These are phyloP conservation scores for Beauveria australis DNA, from an alignment of 2,329 filamentous ascomycete genomes.

Conservation along the genomic window DNA sequence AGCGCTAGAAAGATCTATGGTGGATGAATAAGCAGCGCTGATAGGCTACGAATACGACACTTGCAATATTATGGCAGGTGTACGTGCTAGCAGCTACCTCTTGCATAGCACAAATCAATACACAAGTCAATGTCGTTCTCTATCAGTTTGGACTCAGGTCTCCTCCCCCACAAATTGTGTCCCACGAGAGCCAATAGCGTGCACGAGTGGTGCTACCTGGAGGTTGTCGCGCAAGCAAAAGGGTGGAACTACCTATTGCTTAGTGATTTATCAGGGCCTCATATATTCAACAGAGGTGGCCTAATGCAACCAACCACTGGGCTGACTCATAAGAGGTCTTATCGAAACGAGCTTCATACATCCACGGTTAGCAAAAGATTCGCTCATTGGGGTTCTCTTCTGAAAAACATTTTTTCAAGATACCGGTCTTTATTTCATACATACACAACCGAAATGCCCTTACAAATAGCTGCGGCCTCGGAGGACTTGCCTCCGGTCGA, in stretches of 20 bases:
- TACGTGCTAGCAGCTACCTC: neutral
- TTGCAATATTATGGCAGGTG: neutral
- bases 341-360: neutral
- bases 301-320: neutral
- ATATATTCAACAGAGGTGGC: no score
- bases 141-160: neutral
- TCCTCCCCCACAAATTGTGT: neutral
- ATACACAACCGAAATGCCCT: slow-evolving; percentile 21
- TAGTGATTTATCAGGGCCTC: no score
- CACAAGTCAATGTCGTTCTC: neutral
- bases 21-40: slow-evolving; percentile 2
- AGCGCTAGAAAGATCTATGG: neutral
- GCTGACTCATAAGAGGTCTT: neutral
- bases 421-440: neutral
- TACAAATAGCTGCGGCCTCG: slow-evolving; percentile 20
- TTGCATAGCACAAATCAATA: neutral
- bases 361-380: neutral
- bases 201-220: neutral
- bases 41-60: neutral
- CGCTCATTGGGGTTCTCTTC: neutral
- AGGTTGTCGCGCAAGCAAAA: no score
- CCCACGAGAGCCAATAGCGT: neutral
- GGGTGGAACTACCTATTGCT: no score
- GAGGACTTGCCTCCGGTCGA: slow-evolving; percentile 33
- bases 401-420: neutral